phyloP scores from a whole-genome alignment of 2,329 filamentous ascomycete species.

The Huntiella decipiens region DNA sequence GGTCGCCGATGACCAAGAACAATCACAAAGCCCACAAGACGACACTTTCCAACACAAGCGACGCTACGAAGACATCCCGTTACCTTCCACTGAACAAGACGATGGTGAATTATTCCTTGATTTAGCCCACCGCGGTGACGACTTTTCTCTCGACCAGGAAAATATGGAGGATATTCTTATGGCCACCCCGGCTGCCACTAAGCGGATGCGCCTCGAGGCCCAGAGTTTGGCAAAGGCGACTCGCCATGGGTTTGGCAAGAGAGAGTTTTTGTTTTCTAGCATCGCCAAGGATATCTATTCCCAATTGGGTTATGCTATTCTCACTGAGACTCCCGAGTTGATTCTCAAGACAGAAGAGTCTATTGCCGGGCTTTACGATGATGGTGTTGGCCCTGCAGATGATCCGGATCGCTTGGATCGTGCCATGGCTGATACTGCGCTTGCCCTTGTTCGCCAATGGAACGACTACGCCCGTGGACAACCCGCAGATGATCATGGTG shows the following conservation, averaged over 20 bases:
- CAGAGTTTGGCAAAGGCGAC: constrained; percentile 34
- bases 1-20: constrained; percentile 15
- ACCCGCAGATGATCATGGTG: constrained; percentile 31
- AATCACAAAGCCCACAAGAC: not conserved
- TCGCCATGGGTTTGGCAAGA: constrained; percentile 23
- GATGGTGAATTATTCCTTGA: constrained; percentile 30
- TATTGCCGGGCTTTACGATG: constrained; percentile 44
- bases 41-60: not conserved
- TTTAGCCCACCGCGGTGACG: constrained; percentile 25
- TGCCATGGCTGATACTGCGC: constrained; percentile 34
- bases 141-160: constrained; percentile 18
- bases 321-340: constrained; percentile 52
- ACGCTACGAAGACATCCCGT: too few species aligned
- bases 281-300: constrained; percentile 54
- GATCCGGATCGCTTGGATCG: constrained; percentile 36
- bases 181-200: constrained; percentile 33
- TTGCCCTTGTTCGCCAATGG: constrained; percentile 36
- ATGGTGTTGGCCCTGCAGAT: constrained; percentile 36
- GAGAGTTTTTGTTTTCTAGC: constrained; percentile 44
- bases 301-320: constrained; percentile 32
- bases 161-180: constrained; percentile 21
- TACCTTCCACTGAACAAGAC: constrained; percentile 20
- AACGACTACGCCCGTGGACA: constrained; percentile 31
- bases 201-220: constrained; percentile 34
- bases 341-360: constrained; percentile 59